phyloP scores from a whole-genome alignment of 1,139 yeast species.

The Nadsonia starkeyi-henricii region DNA sequence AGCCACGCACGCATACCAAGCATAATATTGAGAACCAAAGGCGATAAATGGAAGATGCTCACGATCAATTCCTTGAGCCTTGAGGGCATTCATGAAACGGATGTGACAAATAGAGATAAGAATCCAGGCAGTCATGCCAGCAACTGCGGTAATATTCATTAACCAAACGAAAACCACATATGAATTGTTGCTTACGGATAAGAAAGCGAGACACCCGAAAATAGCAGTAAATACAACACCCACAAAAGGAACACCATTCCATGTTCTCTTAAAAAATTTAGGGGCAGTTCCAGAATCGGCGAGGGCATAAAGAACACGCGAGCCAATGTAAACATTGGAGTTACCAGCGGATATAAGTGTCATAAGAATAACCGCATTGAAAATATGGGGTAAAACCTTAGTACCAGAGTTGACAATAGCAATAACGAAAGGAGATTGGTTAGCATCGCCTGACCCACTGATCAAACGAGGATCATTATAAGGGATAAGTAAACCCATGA shows the following conservation, averaged over 20 bases:
- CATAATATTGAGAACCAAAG: slow-evolving; percentile 4
- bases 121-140: slow-evolving; percentile 39
- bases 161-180: slow-evolving; percentile 43
- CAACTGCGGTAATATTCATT: slow-evolving; percentile 46
- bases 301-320: slow-evolving; percentile 31
- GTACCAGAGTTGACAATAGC: slow-evolving; percentile 12
- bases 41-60: background rate
- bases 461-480: slow-evolving; percentile 32
- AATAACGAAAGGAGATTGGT: slow-evolving; percentile 47
- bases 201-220: slow-evolving; percentile 44
- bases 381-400: slow-evolving; percentile 7
- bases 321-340: slow-evolving; percentile 33
- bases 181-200: slow-evolving; percentile 34
- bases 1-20: slow-evolving; percentile 5
- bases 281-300: slow-evolving; percentile 35
- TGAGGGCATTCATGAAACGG: slow-evolving; percentile 35
- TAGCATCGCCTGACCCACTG: background rate
- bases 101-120: slow-evolving; percentile 32
- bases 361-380: slow-evolving; percentile 33
- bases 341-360: slow-evolving; percentile 34
- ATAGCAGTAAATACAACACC: slow-evolving; percentile 23
- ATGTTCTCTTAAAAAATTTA: slow-evolving; percentile 27
- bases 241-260: slow-evolving; percentile 33
- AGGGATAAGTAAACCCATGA: slow-evolving; percentile 48
- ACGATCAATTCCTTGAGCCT: slow-evolving; percentile 11